Percentiles rank a stretch among this genome's conserved stretches.
Conservation (phyloP, 1,284 basidiomycete species). For the Ceraceosorus bombacis region DNA sequence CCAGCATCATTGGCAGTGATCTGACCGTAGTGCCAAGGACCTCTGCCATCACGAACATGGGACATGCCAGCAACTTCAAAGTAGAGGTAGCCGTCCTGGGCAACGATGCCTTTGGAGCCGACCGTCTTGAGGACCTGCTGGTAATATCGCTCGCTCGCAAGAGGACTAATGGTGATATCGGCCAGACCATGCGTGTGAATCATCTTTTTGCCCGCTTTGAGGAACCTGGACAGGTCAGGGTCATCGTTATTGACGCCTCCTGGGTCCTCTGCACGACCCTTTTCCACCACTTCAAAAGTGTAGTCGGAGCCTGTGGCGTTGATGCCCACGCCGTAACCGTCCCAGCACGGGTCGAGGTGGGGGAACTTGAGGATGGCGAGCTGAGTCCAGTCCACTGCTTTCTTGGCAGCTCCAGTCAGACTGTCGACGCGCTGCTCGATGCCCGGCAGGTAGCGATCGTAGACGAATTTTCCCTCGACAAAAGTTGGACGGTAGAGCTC, state of each 20-base stretch:
- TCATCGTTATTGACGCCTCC: slow-evolving; percentile 12
- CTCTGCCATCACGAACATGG: slow-evolving; percentile 20
- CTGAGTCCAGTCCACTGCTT: slow-evolving; percentile 40
- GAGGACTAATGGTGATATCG: slow-evolving; percentile 17
- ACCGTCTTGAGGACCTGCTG: slow-evolving; percentile 5
- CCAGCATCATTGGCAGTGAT: slow-evolving; percentile 15
- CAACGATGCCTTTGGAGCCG: background rate
- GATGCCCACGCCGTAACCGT: slow-evolving; percentile 6
- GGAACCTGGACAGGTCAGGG: slow-evolving; percentile 22
- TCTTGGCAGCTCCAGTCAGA: slow-evolving; percentile 9
- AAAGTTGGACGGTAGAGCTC: slow-evolving; percentile 6
- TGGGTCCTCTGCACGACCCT: slow-evolving; percentile 7
- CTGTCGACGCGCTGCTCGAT: slow-evolving; percentile 7
- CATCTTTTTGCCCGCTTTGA: slow-evolving; percentile 25
- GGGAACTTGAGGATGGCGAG: slow-evolving; percentile 25
- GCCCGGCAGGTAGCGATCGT: slow-evolving; percentile 14
- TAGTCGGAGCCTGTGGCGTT: slow-evolving; percentile 15
- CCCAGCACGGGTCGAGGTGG: slow-evolving; percentile 7
- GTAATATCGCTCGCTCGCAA: slow-evolving; percentile 16
- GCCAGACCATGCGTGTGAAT: slow-evolving; percentile 25
- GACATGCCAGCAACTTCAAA: slow-evolving; percentile 27
- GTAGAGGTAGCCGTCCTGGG: slow-evolving; percentile 19
- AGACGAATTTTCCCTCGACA: slow-evolving; percentile 13
- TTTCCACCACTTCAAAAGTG: slow-evolving; percentile 6
- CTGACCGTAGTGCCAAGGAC: slow-evolving; percentile 15